A percentile compares a stretch with the other conserved stretches of the same genome.
Evolutionary conservation across 768 basidiomycete genomes (phyloP).

Genomic region (Suillus weaverae): DNA sequence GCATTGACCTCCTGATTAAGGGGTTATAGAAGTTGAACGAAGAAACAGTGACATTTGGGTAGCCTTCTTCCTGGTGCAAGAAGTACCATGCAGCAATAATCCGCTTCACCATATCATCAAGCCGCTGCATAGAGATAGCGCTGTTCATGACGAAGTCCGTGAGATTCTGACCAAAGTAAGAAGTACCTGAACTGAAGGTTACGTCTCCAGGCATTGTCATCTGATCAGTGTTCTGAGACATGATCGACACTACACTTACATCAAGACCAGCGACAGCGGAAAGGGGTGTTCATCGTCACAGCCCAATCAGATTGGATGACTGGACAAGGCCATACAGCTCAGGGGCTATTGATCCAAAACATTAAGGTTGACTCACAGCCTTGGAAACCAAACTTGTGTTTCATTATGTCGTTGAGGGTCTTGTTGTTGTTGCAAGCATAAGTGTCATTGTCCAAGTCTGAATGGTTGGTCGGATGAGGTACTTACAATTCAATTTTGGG

Average conservation of each 20-base stretch:
- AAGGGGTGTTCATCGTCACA: slow-evolving; percentile 46
- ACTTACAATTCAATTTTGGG: not conserved
- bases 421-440: slow-evolving; percentile 67
- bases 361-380: slow-evolving; percentile 42
- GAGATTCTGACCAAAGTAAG: slow-evolving; percentile 62
- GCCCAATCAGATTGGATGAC: slow-evolving; percentile 64
- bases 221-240: slow-evolving; percentile 30
- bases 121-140: slow-evolving; percentile 53
- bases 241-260: slow-evolving; percentile 34
- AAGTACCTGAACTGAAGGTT: slow-evolving; percentile 34
- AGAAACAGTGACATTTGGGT: slow-evolving; percentile 26
- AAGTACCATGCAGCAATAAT: slow-evolving; percentile 66
- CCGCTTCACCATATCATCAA: slow-evolving; percentile 73
- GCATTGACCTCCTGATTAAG: slow-evolving; percentile 52
- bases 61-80: slow-evolving; percentile 31
- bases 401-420: slow-evolving; percentile 58
- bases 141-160: slow-evolving; percentile 60
- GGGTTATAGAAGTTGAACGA: slow-evolving; percentile 28
- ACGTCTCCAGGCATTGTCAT: slow-evolving; percentile 77
- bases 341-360: slow-evolving; percentile 1
- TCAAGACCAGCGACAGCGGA: slow-evolving; percentile 64
- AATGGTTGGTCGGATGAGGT: slow-evolving; percentile 19
- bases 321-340: slow-evolving; percentile 17
- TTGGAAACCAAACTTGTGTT: slow-evolving; percentile 66
- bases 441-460: slow-evolving; percentile 57